Evolutionary conservation across 78 protist genomes (phyloP).

Genomic region (Chrysochromulina parva): DNA sequence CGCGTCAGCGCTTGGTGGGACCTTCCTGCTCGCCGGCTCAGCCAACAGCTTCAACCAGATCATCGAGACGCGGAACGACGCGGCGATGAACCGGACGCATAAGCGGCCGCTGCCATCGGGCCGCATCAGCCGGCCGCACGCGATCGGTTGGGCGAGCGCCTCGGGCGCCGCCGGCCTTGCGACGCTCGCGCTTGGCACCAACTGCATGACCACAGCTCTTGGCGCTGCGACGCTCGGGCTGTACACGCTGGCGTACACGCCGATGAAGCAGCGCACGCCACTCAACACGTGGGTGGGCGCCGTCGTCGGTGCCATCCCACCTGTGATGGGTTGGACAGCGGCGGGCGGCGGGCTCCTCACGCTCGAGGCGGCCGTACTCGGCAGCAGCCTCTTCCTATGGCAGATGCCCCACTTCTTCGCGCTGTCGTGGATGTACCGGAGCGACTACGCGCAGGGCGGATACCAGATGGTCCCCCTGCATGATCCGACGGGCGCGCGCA

Average conservation of each 20-base stretch:
- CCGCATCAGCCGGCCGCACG: slow-evolving; percentile 7
- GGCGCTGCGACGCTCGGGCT: slow-evolving; percentile 76
- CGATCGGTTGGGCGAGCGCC: background rate
- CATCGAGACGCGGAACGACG: slow-evolving; percentile 39
- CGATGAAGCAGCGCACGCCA: slow-evolving; percentile 69
- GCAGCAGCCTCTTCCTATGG: slow-evolving; percentile 78
- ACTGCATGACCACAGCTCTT: slow-evolving; percentile 70
- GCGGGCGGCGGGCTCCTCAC: slow-evolving; percentile 41
- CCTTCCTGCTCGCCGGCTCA: slow-evolving; percentile 26
- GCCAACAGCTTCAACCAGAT: slow-evolving; percentile 54
- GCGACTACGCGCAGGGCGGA: slow-evolving; percentile 62
- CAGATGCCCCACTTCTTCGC: slow-evolving; percentile 94
- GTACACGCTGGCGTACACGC: slow-evolving; percentile 86
- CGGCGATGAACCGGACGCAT: slow-evolving; percentile 41
- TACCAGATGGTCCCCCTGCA: slow-evolving; percentile 38
- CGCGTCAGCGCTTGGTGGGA: slow-evolving; percentile 27
- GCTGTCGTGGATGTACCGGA: slow-evolving; percentile 64
- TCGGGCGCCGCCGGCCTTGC: slow-evolving; percentile 33
- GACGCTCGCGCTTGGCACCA: background rate
- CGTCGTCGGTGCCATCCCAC: slow-evolving; percentile 94
- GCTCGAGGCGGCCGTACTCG: slow-evolving; percentile 40
- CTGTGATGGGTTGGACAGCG: slow-evolving; percentile 84
- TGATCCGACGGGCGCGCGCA: slow-evolving; percentile 10
- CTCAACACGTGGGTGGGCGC: slow-evolving; percentile 92
- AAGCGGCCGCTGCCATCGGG: slow-evolving; percentile 45